Evolutionary conservation across 2,329 filamentous ascomycete genomes (phyloP).

Genomic region (Fusarium austroafricanum): DNA sequence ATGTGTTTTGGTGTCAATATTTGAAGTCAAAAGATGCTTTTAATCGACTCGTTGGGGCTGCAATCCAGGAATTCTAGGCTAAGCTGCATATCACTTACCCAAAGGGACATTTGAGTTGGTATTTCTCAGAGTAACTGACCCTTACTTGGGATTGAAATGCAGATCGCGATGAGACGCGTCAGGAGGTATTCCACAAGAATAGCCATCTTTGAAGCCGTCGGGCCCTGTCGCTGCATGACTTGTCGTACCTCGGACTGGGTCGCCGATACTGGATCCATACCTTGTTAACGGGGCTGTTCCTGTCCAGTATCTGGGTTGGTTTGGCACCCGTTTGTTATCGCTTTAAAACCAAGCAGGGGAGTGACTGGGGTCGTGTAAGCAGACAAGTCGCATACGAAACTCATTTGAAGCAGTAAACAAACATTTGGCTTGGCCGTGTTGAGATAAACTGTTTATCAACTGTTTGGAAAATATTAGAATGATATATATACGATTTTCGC

Average conservation of each 20-base stretch:
- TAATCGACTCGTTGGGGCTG: constrained; percentile 10
- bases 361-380: constrained; percentile 6
- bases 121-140: constrained; percentile 30
- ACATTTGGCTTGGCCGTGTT: neutral
- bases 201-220: neutral
- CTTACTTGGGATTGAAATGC: constrained; percentile 22
- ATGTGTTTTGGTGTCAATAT: constrained; percentile 32
- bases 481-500: neutral
- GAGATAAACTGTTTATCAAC: neutral
- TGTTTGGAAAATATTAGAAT: neutral
- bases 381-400: constrained; percentile 20
- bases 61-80: constrained; percentile 11
- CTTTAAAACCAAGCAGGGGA: constrained; percentile 1
- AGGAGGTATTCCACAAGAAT: neutral
- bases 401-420: constrained; percentile 17
- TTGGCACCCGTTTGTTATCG: constrained; percentile 31
- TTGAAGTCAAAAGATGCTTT: constrained; percentile 27
- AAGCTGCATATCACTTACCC: constrained; percentile 7
- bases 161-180: constrained; percentile 9
- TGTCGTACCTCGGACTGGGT: constrained; percentile 22
- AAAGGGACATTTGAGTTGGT: constrained; percentile 1
- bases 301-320: constrained; percentile 27
- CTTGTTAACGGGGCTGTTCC: constrained; percentile 27
- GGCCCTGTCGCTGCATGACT: neutral
- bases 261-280: constrained; percentile 24